Conservation (phyloP, 2,329 filamentous ascomycete genomes). For the Blastomyces parvus region DNA sequence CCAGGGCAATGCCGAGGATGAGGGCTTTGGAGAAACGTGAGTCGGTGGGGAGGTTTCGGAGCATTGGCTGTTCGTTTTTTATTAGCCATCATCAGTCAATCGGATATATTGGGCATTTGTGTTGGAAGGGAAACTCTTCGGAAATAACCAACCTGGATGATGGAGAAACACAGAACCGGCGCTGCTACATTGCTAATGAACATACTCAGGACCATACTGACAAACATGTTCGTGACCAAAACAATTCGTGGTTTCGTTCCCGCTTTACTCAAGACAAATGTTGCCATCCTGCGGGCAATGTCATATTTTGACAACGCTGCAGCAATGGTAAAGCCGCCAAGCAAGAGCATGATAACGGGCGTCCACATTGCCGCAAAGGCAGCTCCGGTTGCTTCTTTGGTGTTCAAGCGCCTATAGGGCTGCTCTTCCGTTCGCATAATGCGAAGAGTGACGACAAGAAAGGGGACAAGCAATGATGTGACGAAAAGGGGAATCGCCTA, state of each 20-base stretch:
- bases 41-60: conserved; percentile 82
- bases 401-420: conserved; percentile 60
- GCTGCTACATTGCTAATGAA: conserved; percentile 98
- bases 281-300: conserved; percentile 95
- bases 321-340: conserved; percentile 92
- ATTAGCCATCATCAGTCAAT: conserved; percentile 4
- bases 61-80: conserved; percentile 56
- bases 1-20: conserved; percentile 87
- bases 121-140: not conserved
- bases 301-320: conserved; percentile 94
- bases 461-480: conserved; percentile 86
- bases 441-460: conserved; percentile 75
- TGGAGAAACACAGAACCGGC: conserved; percentile 92
- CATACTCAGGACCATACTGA: conserved; percentile 96
- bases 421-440: conserved; percentile 71
- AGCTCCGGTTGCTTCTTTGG: conserved; percentile 70
- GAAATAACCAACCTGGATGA: conserved; percentile 63
- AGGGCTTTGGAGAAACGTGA: conserved; percentile 91
- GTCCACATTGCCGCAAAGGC: conserved; percentile 98
- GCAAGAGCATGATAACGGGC: conserved; percentile 93
- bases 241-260: conserved; percentile 84
- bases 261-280: conserved; percentile 90
- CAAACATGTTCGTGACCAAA: conserved; percentile 95
- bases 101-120: conserved; percentile 6
- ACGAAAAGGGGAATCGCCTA: conserved; percentile 94